phyloP scores from a whole-genome alignment of 768 basidiomycete genomes.

The Hemileccinum rubropunctum region DNA sequence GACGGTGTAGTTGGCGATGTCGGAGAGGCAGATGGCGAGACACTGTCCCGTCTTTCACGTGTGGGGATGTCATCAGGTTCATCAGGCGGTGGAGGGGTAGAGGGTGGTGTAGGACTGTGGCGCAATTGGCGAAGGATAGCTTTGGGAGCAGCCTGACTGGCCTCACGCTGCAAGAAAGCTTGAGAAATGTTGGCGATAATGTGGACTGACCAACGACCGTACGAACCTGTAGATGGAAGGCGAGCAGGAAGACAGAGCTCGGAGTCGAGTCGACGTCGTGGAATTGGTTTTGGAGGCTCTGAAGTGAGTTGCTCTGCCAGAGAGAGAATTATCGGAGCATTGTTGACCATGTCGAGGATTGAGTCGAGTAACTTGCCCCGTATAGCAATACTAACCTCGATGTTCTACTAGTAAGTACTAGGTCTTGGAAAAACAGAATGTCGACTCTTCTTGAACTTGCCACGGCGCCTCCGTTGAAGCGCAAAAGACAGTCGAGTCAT shows the following conservation, averaged over 20 bases:
- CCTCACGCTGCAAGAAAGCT: conserved; percentile 77
- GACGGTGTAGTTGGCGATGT: conserved; percentile 19
- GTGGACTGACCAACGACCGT: conserved; percentile 1
- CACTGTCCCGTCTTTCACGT: conserved; percentile 11
- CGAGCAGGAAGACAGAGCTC: conserved; percentile 64
- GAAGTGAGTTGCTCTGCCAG: conserved; percentile 28
- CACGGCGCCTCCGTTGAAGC: conserved; percentile 10
- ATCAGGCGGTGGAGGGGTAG: conserved; percentile 22
- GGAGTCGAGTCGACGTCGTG: conserved; percentile 43
- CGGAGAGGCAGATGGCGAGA: conserved; percentile 19
- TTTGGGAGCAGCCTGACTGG: conserved; percentile 52
- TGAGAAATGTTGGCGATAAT: conserved; percentile 26
- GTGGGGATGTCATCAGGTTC: conserved; percentile 13
- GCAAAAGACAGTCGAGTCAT: conserved; percentile 5
- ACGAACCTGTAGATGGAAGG: conserved; percentile 64
- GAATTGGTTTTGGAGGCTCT: conserved; percentile 19
- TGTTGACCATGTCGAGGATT: conserved; percentile 46
- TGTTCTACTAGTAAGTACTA: too few relatives aligned
- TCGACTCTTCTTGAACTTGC: not conserved
- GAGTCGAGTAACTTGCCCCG: too few relatives aligned
- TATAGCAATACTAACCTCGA: too few relatives aligned
- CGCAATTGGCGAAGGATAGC: conserved; percentile 56
- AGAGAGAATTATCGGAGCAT: conserved; percentile 36
- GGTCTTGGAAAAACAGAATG: too few relatives aligned
- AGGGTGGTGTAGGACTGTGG: conserved; percentile 41